Percentiles rank a stretch among this genome's conserved stretches.
Conservation (phyloP, 352 stramenopile genomes). For the Phytophthora hibernalis region DNA sequence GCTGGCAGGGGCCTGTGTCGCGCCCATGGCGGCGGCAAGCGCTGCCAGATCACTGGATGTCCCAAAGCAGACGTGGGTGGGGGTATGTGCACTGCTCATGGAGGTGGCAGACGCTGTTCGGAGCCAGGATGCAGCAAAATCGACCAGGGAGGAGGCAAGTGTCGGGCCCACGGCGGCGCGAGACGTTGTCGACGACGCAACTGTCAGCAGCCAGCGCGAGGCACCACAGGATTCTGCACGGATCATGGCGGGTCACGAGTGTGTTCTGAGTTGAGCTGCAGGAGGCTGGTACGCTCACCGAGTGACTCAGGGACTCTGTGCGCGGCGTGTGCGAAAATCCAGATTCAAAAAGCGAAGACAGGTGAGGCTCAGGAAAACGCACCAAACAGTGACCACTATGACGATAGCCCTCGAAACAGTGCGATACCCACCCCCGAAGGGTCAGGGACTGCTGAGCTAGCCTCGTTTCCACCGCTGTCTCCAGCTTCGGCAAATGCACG, state of each 20-base stretch:
- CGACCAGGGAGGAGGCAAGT: conserved; percentile 84
- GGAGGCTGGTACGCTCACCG: conserved; percentile 60
- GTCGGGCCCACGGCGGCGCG: conserved; percentile 75
- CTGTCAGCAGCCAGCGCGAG: conserved; percentile 67
- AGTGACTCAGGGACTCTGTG: conserved; percentile 50
- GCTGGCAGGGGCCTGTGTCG: conserved; percentile 77
- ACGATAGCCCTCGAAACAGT: conserved; percentile 28
- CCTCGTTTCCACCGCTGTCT: conserved; percentile 28
- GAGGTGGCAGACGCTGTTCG: conserved; percentile 74
- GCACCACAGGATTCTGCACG: conserved; percentile 63
- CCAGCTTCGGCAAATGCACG: conserved; percentile 19
- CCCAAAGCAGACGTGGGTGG: conserved; percentile 83
- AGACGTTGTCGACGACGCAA: conserved; percentile 61
- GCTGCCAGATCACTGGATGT: conserved; percentile 63
- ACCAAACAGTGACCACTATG: conserved; percentile 20
- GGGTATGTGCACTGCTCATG: conserved; percentile 83
- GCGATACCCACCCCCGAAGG: conserved; percentile 14
- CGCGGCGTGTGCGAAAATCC: conserved; percentile 45
- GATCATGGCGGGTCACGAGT: conserved; percentile 70
- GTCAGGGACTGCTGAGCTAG: conserved; percentile 16
- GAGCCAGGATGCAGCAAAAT: conserved; percentile 81
- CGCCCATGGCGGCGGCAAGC: conserved; percentile 75
- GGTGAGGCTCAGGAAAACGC: conserved; percentile 7
- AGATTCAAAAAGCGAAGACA: conserved; percentile 17
- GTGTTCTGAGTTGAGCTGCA: conserved; percentile 63